These are phyloP conservation scores for Alternaria hordeiaustralica DNA, from an alignment of 2,329 filamentous ascomycete genomes.

Conservation along the genomic window DNA sequence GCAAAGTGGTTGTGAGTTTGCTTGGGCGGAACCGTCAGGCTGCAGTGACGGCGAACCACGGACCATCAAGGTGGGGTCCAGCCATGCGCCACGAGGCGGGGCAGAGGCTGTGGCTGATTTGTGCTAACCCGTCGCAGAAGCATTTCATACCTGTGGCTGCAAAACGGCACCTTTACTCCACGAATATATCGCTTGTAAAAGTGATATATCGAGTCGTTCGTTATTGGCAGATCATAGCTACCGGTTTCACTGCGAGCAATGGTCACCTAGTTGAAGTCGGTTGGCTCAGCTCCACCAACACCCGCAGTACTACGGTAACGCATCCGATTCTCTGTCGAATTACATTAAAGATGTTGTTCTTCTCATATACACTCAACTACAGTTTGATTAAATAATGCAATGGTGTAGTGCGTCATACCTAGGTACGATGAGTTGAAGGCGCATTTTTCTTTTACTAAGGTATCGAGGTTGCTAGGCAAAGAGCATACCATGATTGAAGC, in stretches of 20 bases:
- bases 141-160: neutral
- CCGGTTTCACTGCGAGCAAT: neutral
- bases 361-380: neutral
- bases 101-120: conserved; percentile 7
- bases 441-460: neutral
- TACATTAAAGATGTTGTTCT: neutral
- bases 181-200: no score
- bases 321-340: neutral
- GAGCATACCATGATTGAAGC: neutral
- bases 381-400: neutral
- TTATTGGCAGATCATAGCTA: neutral
- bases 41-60: conserved; percentile 8
- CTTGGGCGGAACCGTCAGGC: conserved; percentile 8
- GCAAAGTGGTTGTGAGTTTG: conserved; percentile 1
- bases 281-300: neutral
- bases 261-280: neutral
- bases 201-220: neutral
- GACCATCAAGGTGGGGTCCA: conserved; percentile 11
- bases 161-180: neutral
- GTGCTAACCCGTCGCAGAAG: neutral
- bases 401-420: neutral
- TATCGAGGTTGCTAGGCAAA: neutral
- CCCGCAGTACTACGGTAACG: neutral
- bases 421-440: neutral
- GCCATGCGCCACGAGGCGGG: conserved; percentile 12